These are phyloP conservation scores for Protomyces lactucae-debilis DNA, from an alignment of 1,139 yeast genomes.

Conservation along the genomic window DNA sequence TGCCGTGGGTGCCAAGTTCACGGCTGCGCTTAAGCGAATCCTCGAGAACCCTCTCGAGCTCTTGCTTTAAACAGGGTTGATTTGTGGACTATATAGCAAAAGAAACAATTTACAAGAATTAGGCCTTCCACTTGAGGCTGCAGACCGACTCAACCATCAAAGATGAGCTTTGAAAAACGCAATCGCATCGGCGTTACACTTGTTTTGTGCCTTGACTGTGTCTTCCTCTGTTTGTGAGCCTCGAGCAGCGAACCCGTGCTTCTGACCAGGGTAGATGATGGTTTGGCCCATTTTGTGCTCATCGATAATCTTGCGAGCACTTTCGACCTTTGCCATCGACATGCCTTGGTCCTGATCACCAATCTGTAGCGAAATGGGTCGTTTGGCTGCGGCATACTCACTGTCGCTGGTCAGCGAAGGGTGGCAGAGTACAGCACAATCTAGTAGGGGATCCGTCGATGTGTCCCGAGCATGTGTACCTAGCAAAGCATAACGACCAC, in stretches of 20 bases:
- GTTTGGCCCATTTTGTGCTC: conserved; percentile 22
- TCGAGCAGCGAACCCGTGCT: conserved; percentile 28
- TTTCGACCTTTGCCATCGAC: conserved; percentile 12
- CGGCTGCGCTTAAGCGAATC: conserved; percentile 83
- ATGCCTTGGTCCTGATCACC: conserved; percentile 26
- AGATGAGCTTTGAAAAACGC: neutral
- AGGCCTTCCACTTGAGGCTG: neutral
- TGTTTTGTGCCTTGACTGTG: neutral
- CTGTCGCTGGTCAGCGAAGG: conserved; percentile 28
- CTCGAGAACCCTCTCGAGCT: conserved; percentile 95
- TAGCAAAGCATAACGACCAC: conserved; percentile 29
- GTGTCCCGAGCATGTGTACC: conserved; percentile 7
- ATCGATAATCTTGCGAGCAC: conserved; percentile 1
- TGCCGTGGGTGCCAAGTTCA: conserved; percentile 95
- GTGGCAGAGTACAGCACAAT: conserved; percentile 27
- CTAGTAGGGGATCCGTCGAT: neutral
- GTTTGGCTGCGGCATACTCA: conserved; percentile 19
- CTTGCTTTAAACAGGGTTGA: conserved; percentile 51
- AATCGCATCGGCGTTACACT: neutral
- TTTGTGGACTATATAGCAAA: neutral
- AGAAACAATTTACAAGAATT: neutral
- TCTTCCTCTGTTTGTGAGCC: neutral
- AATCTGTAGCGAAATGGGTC: conserved; percentile 28
- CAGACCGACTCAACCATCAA: neutral
- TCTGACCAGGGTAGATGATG: conserved; percentile 26